Base-by-base conservation (phyloP, 2,329 filamentous ascomycete genomes). In the Endocalyx cinctus region DNA sequence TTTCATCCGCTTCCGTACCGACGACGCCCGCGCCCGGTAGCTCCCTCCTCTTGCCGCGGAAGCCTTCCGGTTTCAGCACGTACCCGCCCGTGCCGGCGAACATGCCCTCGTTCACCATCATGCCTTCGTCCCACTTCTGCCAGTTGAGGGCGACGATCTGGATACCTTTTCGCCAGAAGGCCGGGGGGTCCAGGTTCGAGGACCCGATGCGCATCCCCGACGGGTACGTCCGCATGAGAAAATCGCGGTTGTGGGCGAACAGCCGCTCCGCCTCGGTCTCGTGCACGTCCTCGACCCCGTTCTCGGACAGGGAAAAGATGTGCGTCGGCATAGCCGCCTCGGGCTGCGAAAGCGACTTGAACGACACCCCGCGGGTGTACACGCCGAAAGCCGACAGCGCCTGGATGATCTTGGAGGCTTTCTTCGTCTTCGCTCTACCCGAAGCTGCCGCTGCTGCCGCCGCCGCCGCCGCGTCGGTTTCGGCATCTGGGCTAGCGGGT, bases 31-130 rank as follows among this genome's bases (percentile, higher is more conserved):
- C 19, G 10, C 39, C 30, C 5, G 40, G 39, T n/a, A 48, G 34
- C 1, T 51, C 31, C 32, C 58, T 61, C 22, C 42, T 37, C n/a
- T n/a, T n/a, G n/a, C 51, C 59, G 13, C 66, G 61, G 50, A 65
- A 69, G 10, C 64, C 85, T 43, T 74, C 64, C 0, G 89, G 89
- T 59, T 96, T 96, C 25, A 94, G 69, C 2, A 92, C 79, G 67
- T 88, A 96, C 15, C 89, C 89, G n/a, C 72, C 72, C 1, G 84
- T 86, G 10, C 82, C 84, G 2, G 79, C 74, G 59, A 95, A 95
- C 87, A 94, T 92, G 47, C 79, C 89, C 53, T 92, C 82, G 54
- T 96, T 96, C 11, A 95, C 73, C 90, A 96, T 96, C 82, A 94
- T 94, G 19, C 87, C 88, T 47, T 87, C 83, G 51, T 96, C 88